Conservation (phyloP, 495 filamentous ascomycete species). For the Glonium stellatum region DNA sequence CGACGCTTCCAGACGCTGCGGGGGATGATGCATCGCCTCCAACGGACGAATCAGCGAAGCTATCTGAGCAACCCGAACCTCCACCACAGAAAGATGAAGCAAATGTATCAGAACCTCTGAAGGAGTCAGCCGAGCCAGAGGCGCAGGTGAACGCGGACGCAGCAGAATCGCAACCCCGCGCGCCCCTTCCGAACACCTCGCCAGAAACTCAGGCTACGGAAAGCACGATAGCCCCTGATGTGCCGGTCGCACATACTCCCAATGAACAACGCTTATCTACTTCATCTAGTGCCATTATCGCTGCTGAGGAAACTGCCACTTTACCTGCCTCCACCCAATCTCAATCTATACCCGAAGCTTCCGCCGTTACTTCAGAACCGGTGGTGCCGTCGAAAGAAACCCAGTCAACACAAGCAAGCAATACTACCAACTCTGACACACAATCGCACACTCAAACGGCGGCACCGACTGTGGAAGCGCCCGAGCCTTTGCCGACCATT, state of each 20-base stretch:
- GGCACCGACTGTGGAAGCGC: slow-evolving; percentile 16
- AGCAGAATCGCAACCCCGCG: not conserved
- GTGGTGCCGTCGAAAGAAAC: not conserved
- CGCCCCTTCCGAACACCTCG: not conserved
- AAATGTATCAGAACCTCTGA: not conserved
- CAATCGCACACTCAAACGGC: slow-evolving; percentile 10
- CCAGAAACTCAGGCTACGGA: not conserved
- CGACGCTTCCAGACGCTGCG: not conserved
- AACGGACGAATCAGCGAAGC: slow-evolving; percentile 4
- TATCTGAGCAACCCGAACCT: not conserved
- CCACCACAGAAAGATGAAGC: not conserved
- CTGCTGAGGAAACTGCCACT: not conserved
- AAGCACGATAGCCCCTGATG: not conserved
- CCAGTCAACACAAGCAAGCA: not conserved
- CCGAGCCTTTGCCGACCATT: slow-evolving; percentile 6
- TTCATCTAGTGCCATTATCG: not conserved
- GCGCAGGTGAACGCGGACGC: slow-evolving; percentile 7
- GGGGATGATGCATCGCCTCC: slow-evolving; percentile 3
- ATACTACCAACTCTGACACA: not conserved
- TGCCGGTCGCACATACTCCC: not conserved
- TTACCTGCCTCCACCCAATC: not conserved
- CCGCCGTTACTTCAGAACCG: not conserved
- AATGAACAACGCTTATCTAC: not conserved
- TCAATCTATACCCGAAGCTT: not conserved
- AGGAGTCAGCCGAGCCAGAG: not conserved